These are phyloP conservation scores for Scheffersomyces parashehatae DNA, from an alignment of 1,139 yeast species.

Conservation along the genomic window DNA sequence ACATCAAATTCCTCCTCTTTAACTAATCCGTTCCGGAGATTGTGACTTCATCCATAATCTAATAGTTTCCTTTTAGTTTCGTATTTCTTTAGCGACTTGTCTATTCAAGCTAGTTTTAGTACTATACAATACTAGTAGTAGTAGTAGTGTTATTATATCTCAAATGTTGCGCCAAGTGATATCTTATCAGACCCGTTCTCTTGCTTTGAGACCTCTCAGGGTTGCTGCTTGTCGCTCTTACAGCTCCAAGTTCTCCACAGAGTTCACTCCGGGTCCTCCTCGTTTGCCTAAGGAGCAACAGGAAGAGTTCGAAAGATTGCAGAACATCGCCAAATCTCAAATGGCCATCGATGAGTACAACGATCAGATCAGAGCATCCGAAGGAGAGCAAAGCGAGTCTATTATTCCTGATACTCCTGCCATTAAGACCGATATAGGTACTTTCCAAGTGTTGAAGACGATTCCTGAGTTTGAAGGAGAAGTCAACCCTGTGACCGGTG, in stretches of 20 bases:
- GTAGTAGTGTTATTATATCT: too few species aligned
- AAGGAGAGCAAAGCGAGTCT: constrained; percentile 29
- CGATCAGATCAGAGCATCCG: constrained; percentile 25
- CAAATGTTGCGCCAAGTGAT: too few species aligned
- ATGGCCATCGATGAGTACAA: constrained; percentile 79
- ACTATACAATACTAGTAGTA: too few species aligned
- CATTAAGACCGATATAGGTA: constrained; percentile 55
- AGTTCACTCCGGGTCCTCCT: constrained; percentile 72
- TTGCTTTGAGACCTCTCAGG: too few species aligned
- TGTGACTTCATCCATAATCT: too few species aligned
- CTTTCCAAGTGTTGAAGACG: constrained; percentile 66
- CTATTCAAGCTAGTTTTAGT: too few species aligned
- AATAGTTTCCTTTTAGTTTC: too few species aligned
- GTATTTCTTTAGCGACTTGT: too few species aligned
- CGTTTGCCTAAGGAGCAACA: constrained; percentile 83
- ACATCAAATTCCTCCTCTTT: too few species aligned
- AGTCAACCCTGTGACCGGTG: constrained; percentile 90
- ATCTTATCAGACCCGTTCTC: too few species aligned
- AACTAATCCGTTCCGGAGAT: too few species aligned
- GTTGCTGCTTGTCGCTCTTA: constrained; percentile 6
- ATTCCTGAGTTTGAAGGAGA: constrained; percentile 97
- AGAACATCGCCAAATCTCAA: constrained; percentile 77
- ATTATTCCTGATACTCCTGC: constrained; percentile 4
- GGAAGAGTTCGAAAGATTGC: constrained; percentile 86
- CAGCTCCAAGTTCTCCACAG: constrained; percentile 28